Evolutionary conservation across 495 filamentous ascomycete genomes (phyloP).

Genomic region (Penicillium atrosanguineum): DNA sequence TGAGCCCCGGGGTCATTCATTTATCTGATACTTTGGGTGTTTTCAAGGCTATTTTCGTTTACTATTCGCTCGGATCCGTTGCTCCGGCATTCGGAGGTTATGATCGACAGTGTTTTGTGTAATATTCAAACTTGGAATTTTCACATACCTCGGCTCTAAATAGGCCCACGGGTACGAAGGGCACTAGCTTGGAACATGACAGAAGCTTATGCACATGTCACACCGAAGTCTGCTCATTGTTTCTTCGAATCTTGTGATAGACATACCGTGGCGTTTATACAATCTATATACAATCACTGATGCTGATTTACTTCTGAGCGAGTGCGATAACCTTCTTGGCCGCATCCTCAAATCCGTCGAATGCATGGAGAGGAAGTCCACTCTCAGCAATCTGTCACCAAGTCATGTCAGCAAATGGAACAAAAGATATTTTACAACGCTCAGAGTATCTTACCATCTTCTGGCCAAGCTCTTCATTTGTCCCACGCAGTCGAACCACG

Average conservation of each 20-base stretch:
- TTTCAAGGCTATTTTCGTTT: not conserved
- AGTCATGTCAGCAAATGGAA: conserved; percentile 11
- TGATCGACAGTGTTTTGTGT: not conserved
- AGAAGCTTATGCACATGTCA: not conserved
- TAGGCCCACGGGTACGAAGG: not conserved
- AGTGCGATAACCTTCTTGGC: conserved; percentile 71
- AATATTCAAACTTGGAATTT: not conserved
- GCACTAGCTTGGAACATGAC: too few species aligned
- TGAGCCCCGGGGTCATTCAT: not conserved
- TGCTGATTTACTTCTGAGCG: conserved; percentile 26
- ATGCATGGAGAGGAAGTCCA: conserved; percentile 69
- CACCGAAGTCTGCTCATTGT: not conserved
- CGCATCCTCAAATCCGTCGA: conserved; percentile 80
- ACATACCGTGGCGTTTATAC: not conserved
- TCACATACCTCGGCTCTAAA: not conserved
- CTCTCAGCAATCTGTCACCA: conserved; percentile 62
- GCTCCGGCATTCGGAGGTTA: not conserved
- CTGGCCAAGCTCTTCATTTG: conserved; percentile 75
- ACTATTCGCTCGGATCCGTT: not conserved
- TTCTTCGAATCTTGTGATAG: not conserved
- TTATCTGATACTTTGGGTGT: not conserved
- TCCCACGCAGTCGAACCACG: conserved; percentile 80
- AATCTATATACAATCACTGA: not conserved
- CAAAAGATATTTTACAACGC: not conserved
- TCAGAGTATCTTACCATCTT: conserved; percentile 53